Evolutionary conservation across 139 green algal species (phyloP), one percentile per base, ranked within the genome.

Genomic region (Chlorella sp.): DNA sequence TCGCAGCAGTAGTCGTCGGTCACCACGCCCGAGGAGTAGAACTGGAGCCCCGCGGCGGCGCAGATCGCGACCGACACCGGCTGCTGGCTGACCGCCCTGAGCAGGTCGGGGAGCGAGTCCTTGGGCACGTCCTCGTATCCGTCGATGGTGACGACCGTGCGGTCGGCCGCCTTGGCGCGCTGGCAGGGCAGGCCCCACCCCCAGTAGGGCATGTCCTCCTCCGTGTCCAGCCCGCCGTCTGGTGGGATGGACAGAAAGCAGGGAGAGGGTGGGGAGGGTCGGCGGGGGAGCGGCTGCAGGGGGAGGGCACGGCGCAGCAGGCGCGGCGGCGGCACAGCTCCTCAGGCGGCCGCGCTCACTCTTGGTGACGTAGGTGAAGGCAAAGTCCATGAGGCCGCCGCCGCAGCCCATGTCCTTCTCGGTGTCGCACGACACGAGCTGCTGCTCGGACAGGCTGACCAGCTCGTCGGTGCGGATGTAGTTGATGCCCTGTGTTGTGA

Each of bases 371-470:
- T n/a, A n/a, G n/a, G n/a, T n/a, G n/a, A 95, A 97, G 0, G 92
- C 94, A 73, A 87, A 89, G 81, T 79, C 73, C 84, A 89, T 87
- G 29, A 89, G 80, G 46, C 84, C 81, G 53, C 84, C 83, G 33
- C 71, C 69, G 62, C 79, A 86, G 55, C 76, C 82, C 40, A 68
- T 31, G 58, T 88, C 84, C 58, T 85, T 76, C 17, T 63, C 63
- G 0, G 33, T 84, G 80, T 97, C 93, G 75, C 95, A 99, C 77
- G 96, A 91, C 12, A 99, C 91, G 51, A 99, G 88, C 85, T 98
- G 87, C 86, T 99, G 95, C 88, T 98, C 95, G 35, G 79, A 91
- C 11, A 98, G 85, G 3, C 83, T 85, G 11, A 94, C 75, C 63
- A 97, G 87, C 71, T 94, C 67, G 29, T 91, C 91, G 12, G 90